phyloP scores from a whole-genome alignment of 2,329 filamentous ascomycete species.

The Sarocladium oryzae region DNA sequence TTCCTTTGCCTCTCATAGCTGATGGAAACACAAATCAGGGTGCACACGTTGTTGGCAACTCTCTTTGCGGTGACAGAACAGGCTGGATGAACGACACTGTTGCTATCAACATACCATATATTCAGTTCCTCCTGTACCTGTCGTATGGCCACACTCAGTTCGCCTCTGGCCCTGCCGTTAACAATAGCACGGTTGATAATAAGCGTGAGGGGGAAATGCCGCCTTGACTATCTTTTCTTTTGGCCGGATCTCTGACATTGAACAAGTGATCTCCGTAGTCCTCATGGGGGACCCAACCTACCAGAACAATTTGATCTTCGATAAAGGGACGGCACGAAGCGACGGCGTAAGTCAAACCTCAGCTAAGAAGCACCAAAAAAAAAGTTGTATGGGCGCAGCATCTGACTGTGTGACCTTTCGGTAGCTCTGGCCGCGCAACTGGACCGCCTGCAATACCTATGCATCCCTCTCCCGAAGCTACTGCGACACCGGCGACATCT shows the following conservation, averaged over 20 bases:
- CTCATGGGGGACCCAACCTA: conserved; percentile 4
- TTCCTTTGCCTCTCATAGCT: neutral
- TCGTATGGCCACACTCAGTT: neutral
- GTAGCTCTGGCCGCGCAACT: neutral
- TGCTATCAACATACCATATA: neutral
- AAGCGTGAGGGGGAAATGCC: neutral
- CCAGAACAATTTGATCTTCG: neutral
- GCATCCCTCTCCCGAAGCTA: neutral
- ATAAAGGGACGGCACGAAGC: neutral
- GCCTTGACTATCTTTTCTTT: neutral
- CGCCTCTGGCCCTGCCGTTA: neutral
- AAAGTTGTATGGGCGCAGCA: no score
- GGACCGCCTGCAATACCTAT: neutral
- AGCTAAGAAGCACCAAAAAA: no score
- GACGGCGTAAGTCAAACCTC: neutral
- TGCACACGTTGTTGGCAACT: neutral
- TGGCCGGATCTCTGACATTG: neutral
- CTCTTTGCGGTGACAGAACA: neutral
- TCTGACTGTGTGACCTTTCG: no score
- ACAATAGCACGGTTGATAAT: no score
- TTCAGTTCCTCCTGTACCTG: neutral
- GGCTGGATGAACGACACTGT: neutral
- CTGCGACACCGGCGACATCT: neutral
- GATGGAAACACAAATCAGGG: neutral
- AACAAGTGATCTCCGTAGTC: neutral